Base-by-base conservation (phyloP, 2,329 filamentous ascomycete species). In the Arachnopeziza araneosa region DNA sequence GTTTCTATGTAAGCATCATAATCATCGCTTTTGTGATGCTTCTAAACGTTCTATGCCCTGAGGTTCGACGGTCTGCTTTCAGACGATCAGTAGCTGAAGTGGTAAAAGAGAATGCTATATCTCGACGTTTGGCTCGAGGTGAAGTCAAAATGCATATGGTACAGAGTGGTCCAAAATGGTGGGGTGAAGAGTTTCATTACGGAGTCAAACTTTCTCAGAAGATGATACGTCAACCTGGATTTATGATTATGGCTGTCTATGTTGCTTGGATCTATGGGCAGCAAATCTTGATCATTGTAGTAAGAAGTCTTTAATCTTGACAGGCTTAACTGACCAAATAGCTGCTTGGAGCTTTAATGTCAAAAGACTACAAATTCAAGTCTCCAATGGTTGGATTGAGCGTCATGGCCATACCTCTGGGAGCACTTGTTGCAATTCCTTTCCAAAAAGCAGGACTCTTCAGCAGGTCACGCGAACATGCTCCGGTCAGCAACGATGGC, bases 201-300 rank as follows among this genome's bases (percentile, higher is more conserved):
- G 90, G 89, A 10, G 68, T 89, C 22, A 76, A 83, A 21, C 77
- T 93, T 52, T 86, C 82, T 54, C 71, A 82, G 22, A 83, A 86
- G 68, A 92, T 93, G 89, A 76, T 91, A 55, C 82, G 81, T 48
- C 89, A 93, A 70, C 83, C 87, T 2, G 89, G 89, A 0, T 93
- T 92, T 70, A 73, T 84, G n/a, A 74, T 91, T 30, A 78, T 93
- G 69, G 82, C 87, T 1, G 62, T 89, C n/a, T 93, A 93, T 72
- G 78, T 86, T 17, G 86, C 82, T 7, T 93, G 89, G 89, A 89
- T 91, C 52, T 91, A 92, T 71, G 87, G 87, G 1, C 87, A 92
- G 68, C 80, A 91, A 1, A 87, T 90, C 5, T 77, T 93, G 58
- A 79, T 91, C 60, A 89, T 92, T 61, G 78, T 90, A 60, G 80